Percentiles rank a stretch among this genome's conserved stretches.
These are phyloP conservation scores for Omphalotus olearius DNA, from an alignment of 1,284 basidiomycete species.

Conservation along the genomic window DNA sequence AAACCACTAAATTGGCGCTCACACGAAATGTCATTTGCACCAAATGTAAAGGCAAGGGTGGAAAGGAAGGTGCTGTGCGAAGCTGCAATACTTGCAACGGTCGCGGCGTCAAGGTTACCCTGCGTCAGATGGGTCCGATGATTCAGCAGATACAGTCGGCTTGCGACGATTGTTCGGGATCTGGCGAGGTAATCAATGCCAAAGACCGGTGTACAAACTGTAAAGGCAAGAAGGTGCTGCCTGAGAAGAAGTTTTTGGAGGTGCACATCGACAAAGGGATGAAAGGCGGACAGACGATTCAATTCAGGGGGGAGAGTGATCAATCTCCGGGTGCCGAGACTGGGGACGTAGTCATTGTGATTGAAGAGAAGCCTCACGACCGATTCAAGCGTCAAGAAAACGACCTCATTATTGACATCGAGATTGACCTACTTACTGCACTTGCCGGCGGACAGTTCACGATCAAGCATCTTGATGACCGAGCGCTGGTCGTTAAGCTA, in stretches of 20 bases:
- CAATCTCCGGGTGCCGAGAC: constrained; percentile 89
- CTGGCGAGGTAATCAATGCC: constrained; percentile 90
- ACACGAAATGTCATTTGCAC: constrained; percentile 94
- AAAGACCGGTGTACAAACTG: constrained; percentile 94
- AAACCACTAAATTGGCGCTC: constrained; percentile 95
- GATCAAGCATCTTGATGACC: constrained; percentile 94
- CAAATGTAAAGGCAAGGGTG: constrained; percentile 95
- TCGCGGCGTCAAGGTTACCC: constrained; percentile 87
- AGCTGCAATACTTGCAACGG: constrained; percentile 81
- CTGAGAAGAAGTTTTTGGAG: constrained; percentile 97
- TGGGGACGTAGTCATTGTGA: constrained; percentile 95
- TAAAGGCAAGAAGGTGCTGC: constrained; percentile 92
- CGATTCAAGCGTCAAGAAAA: constrained; percentile 92
- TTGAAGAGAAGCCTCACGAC: constrained; percentile 94
- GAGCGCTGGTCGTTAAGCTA: constrained; percentile 81
- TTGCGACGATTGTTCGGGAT: constrained; percentile 90
- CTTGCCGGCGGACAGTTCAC: constrained; percentile 89
- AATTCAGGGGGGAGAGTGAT: constrained; percentile 94
- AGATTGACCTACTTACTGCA: constrained; percentile 93
- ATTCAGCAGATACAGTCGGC: constrained; percentile 98
- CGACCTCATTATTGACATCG: constrained; percentile 84
- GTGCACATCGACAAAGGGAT: constrained; percentile 99
- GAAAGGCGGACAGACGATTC: constrained; percentile 96
- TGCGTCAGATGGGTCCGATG: constrained; percentile 99
- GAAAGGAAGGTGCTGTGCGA: constrained; percentile 94